Evolutionary conservation across 177 flowering plant genomes (phyloP).

Genomic region (Vitis hybrid): DNA sequence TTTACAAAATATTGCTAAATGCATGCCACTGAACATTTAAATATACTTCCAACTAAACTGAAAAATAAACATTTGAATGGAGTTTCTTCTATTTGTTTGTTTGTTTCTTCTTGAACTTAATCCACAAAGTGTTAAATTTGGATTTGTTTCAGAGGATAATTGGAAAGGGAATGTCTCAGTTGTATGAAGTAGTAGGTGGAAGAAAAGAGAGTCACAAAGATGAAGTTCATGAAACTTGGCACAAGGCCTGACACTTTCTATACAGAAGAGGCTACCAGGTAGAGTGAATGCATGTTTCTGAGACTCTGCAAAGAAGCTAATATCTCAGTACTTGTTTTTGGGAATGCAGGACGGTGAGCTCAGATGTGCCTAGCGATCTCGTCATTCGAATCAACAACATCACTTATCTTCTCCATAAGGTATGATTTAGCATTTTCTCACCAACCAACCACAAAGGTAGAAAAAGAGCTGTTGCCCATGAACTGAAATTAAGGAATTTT

Average conservation of each 20-base stretch:
- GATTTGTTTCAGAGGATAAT: slow-evolving; percentile 4
- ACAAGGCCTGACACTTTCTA: slow-evolving; percentile 79
- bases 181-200: slow-evolving; percentile 10
- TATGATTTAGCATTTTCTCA: slow-evolving; percentile 16
- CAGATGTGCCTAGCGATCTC: slow-evolving; percentile 74
- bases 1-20: too few relatives aligned
- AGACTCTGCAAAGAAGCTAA: too few relatives aligned
- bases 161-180: slow-evolving; percentile 8
- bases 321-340: neutral
- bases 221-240: slow-evolving; percentile 98
- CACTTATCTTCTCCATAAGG: slow-evolving; percentile 77
- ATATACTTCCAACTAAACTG: too few relatives aligned
- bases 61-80: neutral
- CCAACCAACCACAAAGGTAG: too few relatives aligned
- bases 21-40: too few relatives aligned
- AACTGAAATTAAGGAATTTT: too few relatives aligned
- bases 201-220: slow-evolving; percentile 22
- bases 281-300: neutral
- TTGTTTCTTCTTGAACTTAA: neutral
- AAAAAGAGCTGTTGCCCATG: too few relatives aligned
- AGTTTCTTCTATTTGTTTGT: neutral
- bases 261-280: slow-evolving; percentile 83
- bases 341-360: slow-evolving; percentile 57
- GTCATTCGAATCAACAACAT: slow-evolving; percentile 53
- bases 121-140: neutral